Conservation (phyloP, 2,329 filamentous ascomycete genomes). For the Talaromyces islandicus region DNA sequence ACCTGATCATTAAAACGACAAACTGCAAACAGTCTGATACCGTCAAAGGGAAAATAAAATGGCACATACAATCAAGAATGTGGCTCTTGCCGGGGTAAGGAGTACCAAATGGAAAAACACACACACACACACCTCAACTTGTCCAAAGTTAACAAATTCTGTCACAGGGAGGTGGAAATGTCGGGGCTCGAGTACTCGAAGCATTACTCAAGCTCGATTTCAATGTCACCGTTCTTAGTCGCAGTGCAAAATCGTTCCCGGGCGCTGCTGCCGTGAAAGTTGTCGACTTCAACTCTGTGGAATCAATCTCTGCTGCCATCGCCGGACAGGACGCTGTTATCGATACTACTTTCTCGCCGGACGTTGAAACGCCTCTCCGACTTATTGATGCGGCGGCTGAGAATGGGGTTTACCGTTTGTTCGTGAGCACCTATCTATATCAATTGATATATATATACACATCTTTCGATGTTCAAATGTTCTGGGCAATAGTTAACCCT, state of each 20-base stretch:
- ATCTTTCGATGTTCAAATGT: no score
- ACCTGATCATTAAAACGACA: background rate
- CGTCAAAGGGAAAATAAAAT: background rate
- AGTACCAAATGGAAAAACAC: background rate
- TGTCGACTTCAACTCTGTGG: constrained; percentile 11
- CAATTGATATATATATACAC: background rate
- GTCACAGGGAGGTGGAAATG: constrained; percentile 1
- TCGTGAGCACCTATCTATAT: background rate
- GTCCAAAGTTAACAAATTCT: background rate
- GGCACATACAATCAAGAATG: constrained; percentile 4
- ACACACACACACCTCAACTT: background rate
- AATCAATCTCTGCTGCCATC: constrained; percentile 9
- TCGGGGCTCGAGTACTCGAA: constrained; percentile 2
- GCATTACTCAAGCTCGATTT: constrained; percentile 13
- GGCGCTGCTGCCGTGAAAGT: constrained; percentile 10
- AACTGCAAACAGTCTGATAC: background rate
- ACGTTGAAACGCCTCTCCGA: constrained; percentile 10
- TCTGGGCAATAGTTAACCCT: background rate
- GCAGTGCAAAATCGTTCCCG: constrained; percentile 11
- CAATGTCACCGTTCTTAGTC: constrained; percentile 14
- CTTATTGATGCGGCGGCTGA: constrained; percentile 12
- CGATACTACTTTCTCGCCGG: constrained; percentile 11
- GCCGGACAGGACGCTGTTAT: constrained; percentile 13
- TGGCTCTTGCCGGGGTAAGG: constrained; percentile 5
- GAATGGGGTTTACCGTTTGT: constrained; percentile 13